Conservation (phyloP, 2,329 filamentous ascomycete species). For the Exserohilum turcica region DNA sequence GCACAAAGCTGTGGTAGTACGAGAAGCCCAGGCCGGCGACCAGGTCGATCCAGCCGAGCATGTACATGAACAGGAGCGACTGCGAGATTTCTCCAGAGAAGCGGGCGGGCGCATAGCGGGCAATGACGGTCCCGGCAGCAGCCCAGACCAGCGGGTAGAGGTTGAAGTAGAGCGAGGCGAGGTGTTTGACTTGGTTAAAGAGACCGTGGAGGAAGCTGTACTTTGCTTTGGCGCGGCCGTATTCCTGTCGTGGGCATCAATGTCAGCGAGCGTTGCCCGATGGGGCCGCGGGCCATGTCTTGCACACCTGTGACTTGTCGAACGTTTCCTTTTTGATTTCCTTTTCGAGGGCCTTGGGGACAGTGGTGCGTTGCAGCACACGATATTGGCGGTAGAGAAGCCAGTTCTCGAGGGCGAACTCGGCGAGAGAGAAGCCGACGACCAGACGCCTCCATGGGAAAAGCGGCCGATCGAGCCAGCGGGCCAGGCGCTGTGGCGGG, state of each 20-base stretch:
- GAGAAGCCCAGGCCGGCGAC: conserved; percentile 77
- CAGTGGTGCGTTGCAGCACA: conserved; percentile 76
- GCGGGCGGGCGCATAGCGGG: conserved; percentile 73
- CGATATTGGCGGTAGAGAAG: conserved; percentile 89
- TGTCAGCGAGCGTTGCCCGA: conserved; percentile 20
- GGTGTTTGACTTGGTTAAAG: conserved; percentile 85
- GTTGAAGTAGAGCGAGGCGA: conserved; percentile 88
- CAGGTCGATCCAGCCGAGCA: conserved; percentile 82
- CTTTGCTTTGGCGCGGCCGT: conserved; percentile 93
- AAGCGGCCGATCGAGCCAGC: conserved; percentile 84
- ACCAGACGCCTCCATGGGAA: conserved; percentile 99
- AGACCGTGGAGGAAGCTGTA: conserved; percentile 81
- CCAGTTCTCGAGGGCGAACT: conserved; percentile 89
- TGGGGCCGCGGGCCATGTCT: conserved; percentile 6
- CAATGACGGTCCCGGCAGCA: conserved; percentile 74
- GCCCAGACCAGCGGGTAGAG: conserved; percentile 90
- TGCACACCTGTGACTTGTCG: conserved; percentile 78
- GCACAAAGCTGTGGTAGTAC: conserved; percentile 92
- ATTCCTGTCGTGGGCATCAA: conserved; percentile 64
- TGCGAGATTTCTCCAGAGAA: conserved; percentile 94
- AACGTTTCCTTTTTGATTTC: conserved; percentile 90
- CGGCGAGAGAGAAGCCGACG: conserved; percentile 88
- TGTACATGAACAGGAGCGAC: conserved; percentile 88
- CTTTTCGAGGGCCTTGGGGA: conserved; percentile 83
- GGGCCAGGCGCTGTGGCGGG: conserved; percentile 67